These are phyloP conservation scores for Prototheca stagnorum DNA, from an alignment of 163 green algal genomes.

Conservation along the genomic window DNA sequence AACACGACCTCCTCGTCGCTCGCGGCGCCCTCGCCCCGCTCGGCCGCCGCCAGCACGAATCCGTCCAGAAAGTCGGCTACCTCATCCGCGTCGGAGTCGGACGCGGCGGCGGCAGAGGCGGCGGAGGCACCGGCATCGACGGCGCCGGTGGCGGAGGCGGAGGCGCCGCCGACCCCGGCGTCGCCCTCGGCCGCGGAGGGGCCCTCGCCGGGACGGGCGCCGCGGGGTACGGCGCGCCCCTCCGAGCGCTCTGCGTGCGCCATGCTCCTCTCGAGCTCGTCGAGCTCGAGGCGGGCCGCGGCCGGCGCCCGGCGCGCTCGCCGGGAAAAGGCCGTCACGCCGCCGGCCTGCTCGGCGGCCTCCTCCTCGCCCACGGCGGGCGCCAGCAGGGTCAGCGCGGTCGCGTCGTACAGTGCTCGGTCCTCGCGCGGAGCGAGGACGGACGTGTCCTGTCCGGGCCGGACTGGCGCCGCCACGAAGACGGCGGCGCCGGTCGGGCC, in stretches of 20 bases:
- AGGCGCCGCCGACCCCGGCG: no score
- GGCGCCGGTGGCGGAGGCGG: no score
- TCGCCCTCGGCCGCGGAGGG: no score
- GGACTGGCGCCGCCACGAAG: background rate
- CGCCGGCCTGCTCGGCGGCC: slow-evolving; percentile 18
- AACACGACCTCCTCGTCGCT: background rate
- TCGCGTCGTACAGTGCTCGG: slow-evolving; percentile 36
- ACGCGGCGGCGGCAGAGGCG: no score
- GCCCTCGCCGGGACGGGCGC: no score
- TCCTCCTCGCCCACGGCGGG: slow-evolving; percentile 16
- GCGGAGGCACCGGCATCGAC: no score
- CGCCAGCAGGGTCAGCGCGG: slow-evolving; percentile 17
- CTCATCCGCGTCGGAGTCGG: no score
- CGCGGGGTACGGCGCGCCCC: no score
- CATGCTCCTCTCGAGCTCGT: slow-evolving; percentile 30
- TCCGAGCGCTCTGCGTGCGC: slow-evolving; percentile 9
- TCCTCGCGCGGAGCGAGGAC: no score
- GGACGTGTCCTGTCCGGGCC: slow-evolving; percentile 15
- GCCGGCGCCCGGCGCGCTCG: slow-evolving; percentile 2
- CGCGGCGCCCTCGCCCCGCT: slow-evolving; percentile 1
- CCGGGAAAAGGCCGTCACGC: slow-evolving; percentile 31
- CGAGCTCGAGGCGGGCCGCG: slow-evolving; percentile 3
- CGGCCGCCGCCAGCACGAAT: slow-evolving; percentile 35
- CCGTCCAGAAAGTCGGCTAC: slow-evolving; percentile 44
- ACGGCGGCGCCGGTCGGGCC: background rate